Base-by-base conservation (phyloP, 768 basidiomycete species). In the Trametes sanguinea region DNA sequence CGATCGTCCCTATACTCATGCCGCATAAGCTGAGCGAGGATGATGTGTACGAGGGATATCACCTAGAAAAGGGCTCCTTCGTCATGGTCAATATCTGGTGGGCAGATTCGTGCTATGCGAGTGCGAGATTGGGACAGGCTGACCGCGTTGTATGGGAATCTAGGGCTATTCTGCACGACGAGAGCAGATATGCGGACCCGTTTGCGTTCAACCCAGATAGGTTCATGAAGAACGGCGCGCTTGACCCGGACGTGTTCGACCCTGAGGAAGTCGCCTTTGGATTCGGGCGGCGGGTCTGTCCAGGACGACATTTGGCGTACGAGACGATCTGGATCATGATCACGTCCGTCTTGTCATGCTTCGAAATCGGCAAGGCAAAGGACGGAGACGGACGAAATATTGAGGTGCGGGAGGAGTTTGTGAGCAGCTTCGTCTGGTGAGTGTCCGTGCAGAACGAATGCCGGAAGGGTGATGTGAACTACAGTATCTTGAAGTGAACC, bases 161-260 rank as follows among this genome's bases (percentile, higher is more conserved):
- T 6, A 68, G 67, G 64, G 53, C 64, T 0, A 76, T 87, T 45
- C 75, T 80, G 6, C 84, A 84, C 65, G 85, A 88, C 67, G 76
- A 82, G 35, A 42, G 45, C 10, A 59, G 66, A 8, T 79, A 75
- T 54, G 53, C 66, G 4, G 63, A 76, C 50, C 78, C 78, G 3
- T n/a, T 62, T 65, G 22, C 30, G 29, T 77, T 77, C 67, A 69
- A 71, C 42, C 76, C 76, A 0, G 75, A 74, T 13, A 71, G 76
- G 11, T 77, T 73, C 48, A 30, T 64, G 42, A 56, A 59, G 14
- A 47, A 51, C 47, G 54, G 63, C 16, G 32, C 32, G 16, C 43
- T 44, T 9, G 29, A 60, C 17, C 42, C 58, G 2, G 29, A 46
- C 4, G 57, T 57, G 14, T 53, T 43, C 39, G 60, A 57, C 27